Base-by-base conservation (phyloP, 345 rosid species). In the Aquilaria yunnanensis region DNA sequence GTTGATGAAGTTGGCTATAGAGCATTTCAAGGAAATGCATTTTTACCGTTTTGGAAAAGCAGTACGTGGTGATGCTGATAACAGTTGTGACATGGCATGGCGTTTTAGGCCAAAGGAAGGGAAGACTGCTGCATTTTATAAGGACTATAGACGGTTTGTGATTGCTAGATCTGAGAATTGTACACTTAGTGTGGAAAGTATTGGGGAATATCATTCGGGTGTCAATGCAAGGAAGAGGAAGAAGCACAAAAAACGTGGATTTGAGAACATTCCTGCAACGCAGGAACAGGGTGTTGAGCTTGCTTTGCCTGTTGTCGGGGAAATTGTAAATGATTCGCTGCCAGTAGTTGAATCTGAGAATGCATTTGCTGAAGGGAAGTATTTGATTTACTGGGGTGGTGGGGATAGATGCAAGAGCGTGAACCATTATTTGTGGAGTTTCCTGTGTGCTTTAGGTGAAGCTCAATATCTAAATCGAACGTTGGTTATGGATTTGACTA, bases 351-450 rank as follows among this genome's bases (percentile, higher is more conserved):
- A 85, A 58, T 87, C 90, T 0, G 91, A 91, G 63, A 78, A 78
- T 1, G 82, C 84, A 1, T 88, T 91, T 72, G 76, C 73, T 14
- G 71, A 7, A 4, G 88, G 89, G 0, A 91, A 75, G 77, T 88
- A 88, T 71, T 70, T 88, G 81, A 64, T 88, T 60, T 88, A 91
- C 50, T 61, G 23, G n/a, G 94, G 87, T 13, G 89, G 94, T 16
- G 94, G 96, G 16, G 97, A 88, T 59, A 75, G 88, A 72, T 91
- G 94, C 69, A 88, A 91, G 83, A 88, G 88, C 71, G 86, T 91
- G 96, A 91, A 88, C 70, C 96, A 91, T 74, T 91, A 72, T 61
- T 71, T 88, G 61, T 91, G 96, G 97, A 88, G 96, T 69, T 88
- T 86, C 81, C 77, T 91, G 75, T 91, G 93, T 81, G 91, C 97